These are phyloP conservation scores for Cyberlindnera veronae DNA, from an alignment of 805 yeast genomes.

Conservation along the genomic window DNA sequence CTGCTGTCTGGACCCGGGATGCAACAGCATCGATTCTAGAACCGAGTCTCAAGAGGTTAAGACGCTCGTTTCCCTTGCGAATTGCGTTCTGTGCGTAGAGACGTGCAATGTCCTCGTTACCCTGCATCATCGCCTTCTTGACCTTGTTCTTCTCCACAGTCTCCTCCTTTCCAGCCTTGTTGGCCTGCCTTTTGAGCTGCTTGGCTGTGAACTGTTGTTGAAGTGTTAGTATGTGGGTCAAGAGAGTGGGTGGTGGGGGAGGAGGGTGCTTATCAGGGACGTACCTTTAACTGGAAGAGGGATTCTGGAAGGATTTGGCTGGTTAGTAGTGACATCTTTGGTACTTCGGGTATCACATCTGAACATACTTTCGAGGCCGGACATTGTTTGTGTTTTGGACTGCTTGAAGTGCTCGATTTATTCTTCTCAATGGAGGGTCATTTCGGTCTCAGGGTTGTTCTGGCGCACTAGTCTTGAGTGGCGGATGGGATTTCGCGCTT, in stretches of 20 bases:
- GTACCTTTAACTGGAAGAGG: neutral
- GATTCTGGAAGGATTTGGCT: neutral
- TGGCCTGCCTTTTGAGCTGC: slow-evolving; percentile 85
- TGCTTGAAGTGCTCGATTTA: no score
- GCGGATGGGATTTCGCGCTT: no score
- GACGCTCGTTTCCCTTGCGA: slow-evolving; percentile 81
- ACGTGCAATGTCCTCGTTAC: slow-evolving; percentile 88
- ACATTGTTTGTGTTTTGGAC: slow-evolving; percentile 1
- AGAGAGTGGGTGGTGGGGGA: no score
- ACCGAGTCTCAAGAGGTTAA: slow-evolving; percentile 76
- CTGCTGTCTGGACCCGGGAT: slow-evolving; percentile 94
- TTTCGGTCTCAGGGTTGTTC: no score
- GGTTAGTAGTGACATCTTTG: neutral
- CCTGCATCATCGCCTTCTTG: slow-evolving; percentile 79
- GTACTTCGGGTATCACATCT: neutral
- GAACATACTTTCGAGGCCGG: neutral
- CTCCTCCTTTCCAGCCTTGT: slow-evolving; percentile 88
- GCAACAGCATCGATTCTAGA: slow-evolving; percentile 96
- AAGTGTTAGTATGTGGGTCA: slow-evolving; percentile 16
- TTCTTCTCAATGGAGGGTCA: no score
- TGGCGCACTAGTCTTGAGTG: no score
- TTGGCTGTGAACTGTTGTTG: slow-evolving; percentile 84
- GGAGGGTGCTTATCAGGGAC: neutral
- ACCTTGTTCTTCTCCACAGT: slow-evolving; percentile 81
- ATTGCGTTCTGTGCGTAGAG: slow-evolving; percentile 95